These are phyloP conservation scores for Singerocomus inundabilis DNA, from an alignment of 1,284 basidiomycete genomes.

Conservation along the genomic window DNA sequence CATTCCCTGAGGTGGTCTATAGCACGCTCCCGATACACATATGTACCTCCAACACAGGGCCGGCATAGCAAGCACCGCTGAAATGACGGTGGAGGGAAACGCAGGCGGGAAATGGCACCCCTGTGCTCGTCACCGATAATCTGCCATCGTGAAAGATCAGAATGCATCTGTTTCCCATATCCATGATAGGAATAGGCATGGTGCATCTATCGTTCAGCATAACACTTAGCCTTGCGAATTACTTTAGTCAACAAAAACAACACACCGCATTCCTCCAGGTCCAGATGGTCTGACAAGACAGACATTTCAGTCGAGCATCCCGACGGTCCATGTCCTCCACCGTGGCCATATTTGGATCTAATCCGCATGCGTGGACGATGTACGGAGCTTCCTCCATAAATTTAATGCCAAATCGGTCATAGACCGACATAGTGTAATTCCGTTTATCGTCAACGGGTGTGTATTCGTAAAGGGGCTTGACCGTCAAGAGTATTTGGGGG, in stretches of 20 bases:
- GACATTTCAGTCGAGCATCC: conserved; percentile 8
- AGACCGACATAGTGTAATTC: not conserved
- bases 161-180: rapidly evolving
- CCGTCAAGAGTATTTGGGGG: not conserved
- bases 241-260: not conserved
- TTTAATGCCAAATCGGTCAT: not conserved
- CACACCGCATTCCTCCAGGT: conserved; percentile 11
- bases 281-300: not conserved
- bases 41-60: not conserved
- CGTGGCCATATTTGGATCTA: conserved; percentile 23
- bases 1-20: not conserved
- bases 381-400: conserved; percentile 4
- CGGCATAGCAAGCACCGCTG: conserved; percentile 8
- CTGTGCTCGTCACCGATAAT: conserved; percentile 1
- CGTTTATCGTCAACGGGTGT: not conserved
- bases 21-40: no score
- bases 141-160: not conserved
- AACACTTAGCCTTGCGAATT: not conserved
- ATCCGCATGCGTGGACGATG: conserved; percentile 13
- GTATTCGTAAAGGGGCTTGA: rapidly evolving
- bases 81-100: no score
- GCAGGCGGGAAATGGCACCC: not conserved
- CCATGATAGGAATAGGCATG: not conserved
- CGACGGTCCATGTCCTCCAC: conserved; percentile 19
- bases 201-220: not conserved